These are phyloP conservation scores for Puya raimondii DNA, from an alignment of 176 grass and related monocot species.

Conservation along the genomic window DNA sequence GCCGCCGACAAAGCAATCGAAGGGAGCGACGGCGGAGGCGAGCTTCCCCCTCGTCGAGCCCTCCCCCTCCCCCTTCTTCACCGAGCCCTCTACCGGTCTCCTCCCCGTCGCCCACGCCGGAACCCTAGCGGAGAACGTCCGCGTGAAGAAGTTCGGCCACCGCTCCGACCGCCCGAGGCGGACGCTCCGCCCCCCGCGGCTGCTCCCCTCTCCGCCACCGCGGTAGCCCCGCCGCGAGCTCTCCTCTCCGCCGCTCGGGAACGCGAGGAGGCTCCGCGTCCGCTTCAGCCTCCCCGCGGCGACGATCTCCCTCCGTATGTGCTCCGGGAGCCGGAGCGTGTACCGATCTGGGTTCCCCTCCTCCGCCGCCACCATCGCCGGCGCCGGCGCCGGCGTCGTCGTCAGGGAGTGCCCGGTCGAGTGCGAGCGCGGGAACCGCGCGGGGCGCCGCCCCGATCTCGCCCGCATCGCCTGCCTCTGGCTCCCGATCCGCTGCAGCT, in stretches of 20 bases:
- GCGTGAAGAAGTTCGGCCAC: conserved; percentile 67
- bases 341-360: conserved; percentile 32
- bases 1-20: not conserved
- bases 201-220: conserved; percentile 23
- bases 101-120: conserved; percentile 48
- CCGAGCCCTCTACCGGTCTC: conserved; percentile 11
- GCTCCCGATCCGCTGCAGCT: conserved; percentile 74
- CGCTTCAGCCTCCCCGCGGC: conserved; percentile 31
- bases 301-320: conserved; percentile 40
- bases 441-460: conserved; percentile 28
- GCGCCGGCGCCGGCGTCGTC: not conserved
- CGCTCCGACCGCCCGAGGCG: conserved; percentile 41
- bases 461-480: conserved; percentile 51
- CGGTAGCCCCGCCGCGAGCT: conserved; percentile 35
- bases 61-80: conserved; percentile 12
- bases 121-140: conserved; percentile 54
- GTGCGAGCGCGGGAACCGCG: conserved; percentile 48
- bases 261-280: conserved; percentile 17
- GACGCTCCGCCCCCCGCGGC: conserved; percentile 25
- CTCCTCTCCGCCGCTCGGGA: conserved; percentile 15
- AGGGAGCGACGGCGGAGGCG: not conserved
- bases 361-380: not conserved
- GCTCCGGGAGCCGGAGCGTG: conserved; percentile 62
- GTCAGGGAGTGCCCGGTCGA: conserved; percentile 71
- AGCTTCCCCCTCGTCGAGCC: conserved; percentile 8